Percentiles rank a stretch among this genome's conserved stretches.
Evolutionary conservation across 257 asterid genomes (phyloP).

Genomic region (Rhazya stricta): DNA sequence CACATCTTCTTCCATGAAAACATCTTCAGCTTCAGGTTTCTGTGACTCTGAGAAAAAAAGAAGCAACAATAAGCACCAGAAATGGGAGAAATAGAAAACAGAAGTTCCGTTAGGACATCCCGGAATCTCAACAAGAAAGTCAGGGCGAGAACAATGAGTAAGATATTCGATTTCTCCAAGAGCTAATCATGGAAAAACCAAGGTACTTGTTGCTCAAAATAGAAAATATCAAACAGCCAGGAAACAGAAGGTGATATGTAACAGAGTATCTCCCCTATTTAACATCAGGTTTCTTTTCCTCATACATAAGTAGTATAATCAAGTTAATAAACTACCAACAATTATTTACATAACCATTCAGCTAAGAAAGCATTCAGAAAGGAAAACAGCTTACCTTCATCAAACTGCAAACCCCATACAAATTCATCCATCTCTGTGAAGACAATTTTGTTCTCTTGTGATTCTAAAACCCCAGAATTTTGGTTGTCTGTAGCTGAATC

Average conservation of each 20-base stretch:
- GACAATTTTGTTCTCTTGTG: slow-evolving; percentile 72
- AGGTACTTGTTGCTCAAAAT: not conserved
- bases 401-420: slow-evolving; percentile 94
- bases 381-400: slow-evolving; percentile 52
- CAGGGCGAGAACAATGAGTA: not conserved
- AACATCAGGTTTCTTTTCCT: not conserved
- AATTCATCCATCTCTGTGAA: slow-evolving; percentile 98
- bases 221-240: not conserved
- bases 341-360: not conserved
- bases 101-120: too few relatives aligned
- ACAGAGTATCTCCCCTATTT: not conserved
- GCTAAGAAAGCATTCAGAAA: not conserved
- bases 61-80: slow-evolving; percentile 11
- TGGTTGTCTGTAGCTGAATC: slow-evolving; percentile 36
- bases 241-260: not conserved
- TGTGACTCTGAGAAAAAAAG: slow-evolving; percentile 52
- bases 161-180: not conserved
- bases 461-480: slow-evolving; percentile 44
- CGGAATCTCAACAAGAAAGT: not conserved
- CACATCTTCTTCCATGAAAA: slow-evolving; percentile 89
- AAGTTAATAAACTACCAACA: not conserved
- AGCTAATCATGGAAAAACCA: not conserved
- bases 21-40: slow-evolving; percentile 71
- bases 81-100: slow-evolving; percentile 9
- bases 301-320: not conserved